Percentiles rank a stretch among this genome's conserved stretches.
Evolutionary conservation across 2,329 filamentous ascomycete species (phyloP).

Genomic region (Dryadomyces quercivorus): DNA sequence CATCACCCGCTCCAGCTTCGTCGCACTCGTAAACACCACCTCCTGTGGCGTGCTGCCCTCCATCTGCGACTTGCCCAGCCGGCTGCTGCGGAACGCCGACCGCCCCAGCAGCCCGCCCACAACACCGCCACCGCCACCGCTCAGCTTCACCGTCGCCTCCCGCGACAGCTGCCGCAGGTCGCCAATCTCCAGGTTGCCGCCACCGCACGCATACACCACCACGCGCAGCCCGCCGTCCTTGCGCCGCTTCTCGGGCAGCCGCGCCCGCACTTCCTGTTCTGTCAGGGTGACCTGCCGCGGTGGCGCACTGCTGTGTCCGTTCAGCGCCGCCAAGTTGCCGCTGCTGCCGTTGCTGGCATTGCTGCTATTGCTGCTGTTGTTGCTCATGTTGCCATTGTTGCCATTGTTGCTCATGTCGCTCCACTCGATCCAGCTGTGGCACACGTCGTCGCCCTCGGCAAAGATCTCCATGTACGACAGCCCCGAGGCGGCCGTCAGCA

Average conservation of each 20-base stretch:
- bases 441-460: conserved; percentile 66
- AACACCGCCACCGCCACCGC: conserved; percentile 31
- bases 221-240: conserved; percentile 52
- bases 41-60: conserved; percentile 59
- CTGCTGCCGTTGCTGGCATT: background rate
- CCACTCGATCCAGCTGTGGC: conserved; percentile 71
- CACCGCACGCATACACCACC: conserved; percentile 63
- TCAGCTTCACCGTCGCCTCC: conserved; percentile 63
- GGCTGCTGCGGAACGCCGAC: conserved; percentile 62
- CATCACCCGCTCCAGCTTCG: conserved; percentile 59
- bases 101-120: conserved; percentile 39
- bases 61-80: conserved; percentile 60
- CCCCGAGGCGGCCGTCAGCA: conserved; percentile 69
- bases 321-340: background rate
- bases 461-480: conserved; percentile 79
- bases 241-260: conserved; percentile 55
- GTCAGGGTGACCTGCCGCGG: conserved; percentile 63
- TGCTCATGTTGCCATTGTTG: background rate
- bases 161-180: conserved; percentile 61
- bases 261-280: conserved; percentile 60
- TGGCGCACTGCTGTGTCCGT: conserved; percentile 41
- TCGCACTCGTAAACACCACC: conserved; percentile 59
- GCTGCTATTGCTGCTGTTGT: conserved; percentile 17
- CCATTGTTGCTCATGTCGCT: conserved; percentile 19
- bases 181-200: conserved; percentile 62